Evolutionary conservation across 352 stramenopile species (phyloP).

Genomic region (Globisporangium acanthophoron): DNA sequence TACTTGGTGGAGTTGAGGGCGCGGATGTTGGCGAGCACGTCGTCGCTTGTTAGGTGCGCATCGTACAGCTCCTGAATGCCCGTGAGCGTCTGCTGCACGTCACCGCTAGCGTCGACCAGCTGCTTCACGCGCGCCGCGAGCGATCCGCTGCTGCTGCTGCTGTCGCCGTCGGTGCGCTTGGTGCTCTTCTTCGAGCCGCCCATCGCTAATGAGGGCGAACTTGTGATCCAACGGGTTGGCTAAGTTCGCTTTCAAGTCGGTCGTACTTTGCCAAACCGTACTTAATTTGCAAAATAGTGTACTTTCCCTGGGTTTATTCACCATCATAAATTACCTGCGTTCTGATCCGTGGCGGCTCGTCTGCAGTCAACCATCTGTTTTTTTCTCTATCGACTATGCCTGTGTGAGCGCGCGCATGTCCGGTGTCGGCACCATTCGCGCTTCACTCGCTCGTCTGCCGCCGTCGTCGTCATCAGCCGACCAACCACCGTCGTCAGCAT

Average conservation of each 20-base stretch:
- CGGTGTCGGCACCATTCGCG: not conserved
- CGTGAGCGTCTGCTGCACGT: conserved; percentile 7
- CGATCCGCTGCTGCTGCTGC: not conserved
- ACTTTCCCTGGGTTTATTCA: not conserved
- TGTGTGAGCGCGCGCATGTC: not conserved
- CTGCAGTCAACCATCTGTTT: not conserved
- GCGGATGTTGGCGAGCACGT: conserved; percentile 20
- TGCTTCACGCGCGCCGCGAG: conserved; percentile 8
- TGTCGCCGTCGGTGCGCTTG: too few species aligned
- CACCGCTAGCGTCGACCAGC: not conserved
- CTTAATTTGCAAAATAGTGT: not conserved
- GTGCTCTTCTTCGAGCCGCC: not conserved
- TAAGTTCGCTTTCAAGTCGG: too few species aligned
- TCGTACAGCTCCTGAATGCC: conserved; percentile 31
- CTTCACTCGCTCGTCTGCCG: not conserved
- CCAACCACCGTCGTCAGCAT: not conserved
- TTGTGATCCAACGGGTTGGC: too few species aligned
- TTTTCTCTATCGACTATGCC: not conserved
- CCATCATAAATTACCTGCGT: not conserved
- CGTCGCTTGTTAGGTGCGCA: conserved; percentile 19
- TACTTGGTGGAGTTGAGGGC: conserved; percentile 24
- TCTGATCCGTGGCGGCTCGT: not conserved
- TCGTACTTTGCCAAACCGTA: not conserved
- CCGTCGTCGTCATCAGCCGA: not conserved
- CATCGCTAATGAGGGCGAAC: not conserved